Base-by-base conservation (phyloP, 2,329 filamentous ascomycete genomes). In the Colletotrichum simmondsii region DNA sequence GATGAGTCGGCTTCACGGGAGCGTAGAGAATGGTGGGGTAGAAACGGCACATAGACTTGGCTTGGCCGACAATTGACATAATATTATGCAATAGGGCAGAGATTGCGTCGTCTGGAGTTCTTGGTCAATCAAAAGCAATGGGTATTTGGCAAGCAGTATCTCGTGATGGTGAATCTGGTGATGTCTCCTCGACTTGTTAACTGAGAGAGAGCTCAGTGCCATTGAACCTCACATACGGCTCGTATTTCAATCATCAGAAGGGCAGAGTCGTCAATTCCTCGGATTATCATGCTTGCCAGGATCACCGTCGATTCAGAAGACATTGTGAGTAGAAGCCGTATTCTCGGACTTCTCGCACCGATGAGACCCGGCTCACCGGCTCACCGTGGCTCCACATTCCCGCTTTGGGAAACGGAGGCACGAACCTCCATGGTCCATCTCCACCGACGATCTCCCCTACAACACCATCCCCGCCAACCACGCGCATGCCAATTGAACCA, bases 31-130 rank as follows among this genome's bases (percentile, higher is more conserved):
- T 56, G 26, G 42, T 19, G 53, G 35, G 26, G 22, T 72, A 72
- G 70, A 70, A 70, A 70, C 59, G 66, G 60, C 70, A 72, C 66
- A 70, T 72, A 72, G 70, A 72, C 60, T 70, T 70, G 70, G 70
- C 70, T 65, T 56, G 66, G 70, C 66, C 70, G 66, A 70, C 70
- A 72, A 72, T 72, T 72, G 66, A 65, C 70, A 70, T 70, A 70
- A 72, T 72, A 65, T 56, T 70, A 66, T 70, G 66, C 70, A 70
- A 65, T 65, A 70, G 70, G 66, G 70, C 65, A 59, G 30, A 72
- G 37, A 49, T 4, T 49, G 46, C 42, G 66, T 52, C 60, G 66
- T 72, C 42, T 59, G 70, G 70, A 72, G 70, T 70, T 70, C 22
- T 56, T 32, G 70, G 70, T 61, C 54, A 70, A 37, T 56, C 35